Conservation (phyloP, 257 asterid species). For the Echites panduratus region DNA sequence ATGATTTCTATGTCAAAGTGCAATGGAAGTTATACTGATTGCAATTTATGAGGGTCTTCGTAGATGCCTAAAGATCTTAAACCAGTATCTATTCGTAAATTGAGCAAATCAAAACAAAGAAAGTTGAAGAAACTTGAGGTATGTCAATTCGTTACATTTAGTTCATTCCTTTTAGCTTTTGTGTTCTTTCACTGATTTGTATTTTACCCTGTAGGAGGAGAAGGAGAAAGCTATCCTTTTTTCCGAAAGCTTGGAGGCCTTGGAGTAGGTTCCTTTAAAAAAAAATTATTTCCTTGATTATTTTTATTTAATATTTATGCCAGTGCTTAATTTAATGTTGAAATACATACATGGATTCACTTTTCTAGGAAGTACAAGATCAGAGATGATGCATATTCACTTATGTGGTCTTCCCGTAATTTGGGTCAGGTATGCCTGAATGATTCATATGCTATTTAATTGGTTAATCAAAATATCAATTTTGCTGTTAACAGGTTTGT, state of each 20-base stretch:
- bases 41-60: not conserved
- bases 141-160: conserved; percentile 10
- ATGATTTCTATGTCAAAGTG: not conserved
- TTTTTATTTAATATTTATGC: not conserved
- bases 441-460: conserved; percentile 10
- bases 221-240: conserved; percentile 61
- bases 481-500: conserved; percentile 11
- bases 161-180: not conserved
- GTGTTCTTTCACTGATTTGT: not conserved
- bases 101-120: conserved; percentile 74
- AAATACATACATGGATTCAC: not conserved
- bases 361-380: conserved; percentile 72
- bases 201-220: conserved; percentile 58
- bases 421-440: conserved; percentile 68
- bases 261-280: conserved; percentile 68
- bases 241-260: conserved; percentile 57
- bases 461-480: conserved; percentile 1
- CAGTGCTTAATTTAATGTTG: not conserved
- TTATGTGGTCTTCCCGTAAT: conserved; percentile 83
- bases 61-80: conserved; percentile 33
- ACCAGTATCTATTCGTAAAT: conserved; percentile 28
- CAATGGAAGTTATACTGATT: not conserved
- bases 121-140: conserved; percentile 83
- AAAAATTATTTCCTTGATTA: conserved; percentile 11
- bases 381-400: conserved; percentile 62